phyloP scores from a whole-genome alignment of 371 early-diverging fungal species.

The Rhizopus stolonifer region DNA sequence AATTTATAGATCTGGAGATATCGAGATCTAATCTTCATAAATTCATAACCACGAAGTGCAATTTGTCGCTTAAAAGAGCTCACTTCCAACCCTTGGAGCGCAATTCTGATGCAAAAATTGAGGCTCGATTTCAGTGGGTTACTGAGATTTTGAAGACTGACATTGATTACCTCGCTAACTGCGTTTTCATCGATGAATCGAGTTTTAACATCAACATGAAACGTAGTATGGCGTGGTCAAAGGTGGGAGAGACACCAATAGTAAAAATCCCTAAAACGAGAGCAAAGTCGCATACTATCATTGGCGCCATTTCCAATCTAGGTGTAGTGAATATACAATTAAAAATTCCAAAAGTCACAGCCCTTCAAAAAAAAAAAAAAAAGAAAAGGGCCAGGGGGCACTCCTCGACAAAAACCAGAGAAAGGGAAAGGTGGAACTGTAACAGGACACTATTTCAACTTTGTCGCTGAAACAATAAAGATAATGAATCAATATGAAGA shows the following conservation, averaged over 20 bases:
- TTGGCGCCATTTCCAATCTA: neutral
- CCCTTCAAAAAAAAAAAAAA: no score
- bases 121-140: constrained; percentile 12
- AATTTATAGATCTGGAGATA: constrained; percentile 17
- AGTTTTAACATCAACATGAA: constrained; percentile 7
- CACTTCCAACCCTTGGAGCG: constrained; percentile 6
- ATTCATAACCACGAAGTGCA: constrained; percentile 15
- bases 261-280: constrained; percentile 7
- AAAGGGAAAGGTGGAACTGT: constrained; percentile 16
- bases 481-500: constrained; percentile 16
- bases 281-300: neutral
- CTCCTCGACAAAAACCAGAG: neutral
- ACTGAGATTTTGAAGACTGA: neutral
- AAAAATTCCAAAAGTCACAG: neutral
- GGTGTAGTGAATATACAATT: neutral
- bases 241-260: constrained; percentile 2
- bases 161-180: constrained; percentile 12
- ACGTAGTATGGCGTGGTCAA: constrained; percentile 6
- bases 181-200: constrained; percentile 1
- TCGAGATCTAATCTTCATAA: constrained; percentile 17
- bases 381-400: no score
- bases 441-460: constrained; percentile 21
- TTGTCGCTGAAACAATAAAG: constrained; percentile 13
- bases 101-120: constrained; percentile 6
- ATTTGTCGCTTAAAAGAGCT: constrained; percentile 15